Evolutionary conservation across 1,284 basidiomycete species (phyloP).

Genomic region (Boletellus deceptivus): DNA sequence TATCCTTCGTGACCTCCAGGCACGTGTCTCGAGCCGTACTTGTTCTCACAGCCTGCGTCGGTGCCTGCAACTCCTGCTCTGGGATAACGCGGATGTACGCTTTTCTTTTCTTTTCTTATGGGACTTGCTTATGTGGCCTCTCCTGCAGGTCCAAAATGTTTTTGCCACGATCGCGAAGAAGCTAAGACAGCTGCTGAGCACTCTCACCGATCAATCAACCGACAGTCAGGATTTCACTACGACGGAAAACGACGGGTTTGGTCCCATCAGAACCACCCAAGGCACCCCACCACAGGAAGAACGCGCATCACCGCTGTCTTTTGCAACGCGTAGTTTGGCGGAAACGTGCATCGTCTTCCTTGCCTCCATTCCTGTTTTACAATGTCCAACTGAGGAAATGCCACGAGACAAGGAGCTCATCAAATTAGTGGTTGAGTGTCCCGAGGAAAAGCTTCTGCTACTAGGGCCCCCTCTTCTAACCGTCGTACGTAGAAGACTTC

Average conservation of each 20-base stretch:
- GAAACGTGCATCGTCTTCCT: constrained; percentile 55
- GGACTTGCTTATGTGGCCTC: neutral
- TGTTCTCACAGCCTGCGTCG: constrained; percentile 21
- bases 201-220: constrained; percentile 24
- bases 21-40: constrained; percentile 7
- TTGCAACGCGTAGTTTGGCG: constrained; percentile 35
- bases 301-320: constrained; percentile 3
- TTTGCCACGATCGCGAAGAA: constrained; percentile 40
- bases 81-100: constrained; percentile 63
- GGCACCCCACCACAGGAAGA: constrained; percentile 28
- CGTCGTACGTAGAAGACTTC: constrained; percentile 51
- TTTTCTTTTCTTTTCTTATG: neutral
- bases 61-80: constrained; percentile 51
- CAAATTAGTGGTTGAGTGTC: constrained; percentile 54
- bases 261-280: constrained; percentile 49
- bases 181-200: constrained; percentile 40
- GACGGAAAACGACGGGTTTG: constrained; percentile 66
- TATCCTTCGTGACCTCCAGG: constrained; percentile 41
- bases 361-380: constrained; percentile 57
- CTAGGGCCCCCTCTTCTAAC: constrained; percentile 58
- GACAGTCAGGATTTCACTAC: constrained; percentile 19
- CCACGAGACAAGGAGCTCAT: constrained; percentile 65
- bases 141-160: constrained; percentile 52
- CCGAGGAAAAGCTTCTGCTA: constrained; percentile 53
- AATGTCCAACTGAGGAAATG: constrained; percentile 53